These are phyloP conservation scores for Tylopilus sp. DNA, from an alignment of 768 basidiomycete genomes.

Conservation along the genomic window DNA sequence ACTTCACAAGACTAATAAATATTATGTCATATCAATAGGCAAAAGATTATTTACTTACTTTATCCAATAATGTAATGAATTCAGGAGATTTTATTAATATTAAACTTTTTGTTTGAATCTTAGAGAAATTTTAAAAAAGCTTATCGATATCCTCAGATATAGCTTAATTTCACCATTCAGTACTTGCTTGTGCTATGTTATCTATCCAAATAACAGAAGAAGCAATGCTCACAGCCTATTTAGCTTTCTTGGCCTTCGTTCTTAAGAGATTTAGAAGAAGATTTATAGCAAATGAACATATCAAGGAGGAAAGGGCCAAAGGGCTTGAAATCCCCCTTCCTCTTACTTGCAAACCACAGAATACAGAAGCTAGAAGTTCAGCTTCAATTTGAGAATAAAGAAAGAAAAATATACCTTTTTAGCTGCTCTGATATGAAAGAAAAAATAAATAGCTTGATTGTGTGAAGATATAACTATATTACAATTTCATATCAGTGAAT, in stretches of 20 bases:
- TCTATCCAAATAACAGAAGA: background rate
- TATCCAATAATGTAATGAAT: background rate
- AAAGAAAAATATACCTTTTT: background rate
- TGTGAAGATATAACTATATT: too few species aligned
- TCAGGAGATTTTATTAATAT: background rate
- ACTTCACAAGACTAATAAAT: background rate
- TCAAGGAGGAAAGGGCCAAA: background rate
- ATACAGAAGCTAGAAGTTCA: background rate
- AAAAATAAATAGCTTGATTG: too few species aligned
- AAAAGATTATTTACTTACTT: background rate
- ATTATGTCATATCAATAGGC: background rate
- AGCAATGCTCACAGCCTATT: background rate
- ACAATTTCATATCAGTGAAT: too few species aligned
- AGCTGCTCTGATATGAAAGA: background rate
- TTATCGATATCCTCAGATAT: background rate
- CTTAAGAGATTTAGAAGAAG: background rate
- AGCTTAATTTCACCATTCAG: background rate
- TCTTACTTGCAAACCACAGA: background rate
- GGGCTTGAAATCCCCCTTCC: background rate
- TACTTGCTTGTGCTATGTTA: background rate
- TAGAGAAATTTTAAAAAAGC: background rate
- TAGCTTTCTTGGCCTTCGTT: background rate
- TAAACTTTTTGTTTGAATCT: background rate
- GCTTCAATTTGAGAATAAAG: background rate
- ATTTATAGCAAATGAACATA: background rate